A percentile compares a stretch with the other conserved stretches of the same genome.
These are phyloP conservation scores for Scheffersomyces stambukii DNA, from an alignment of 1,139 yeast genomes.

Conservation along the genomic window DNA sequence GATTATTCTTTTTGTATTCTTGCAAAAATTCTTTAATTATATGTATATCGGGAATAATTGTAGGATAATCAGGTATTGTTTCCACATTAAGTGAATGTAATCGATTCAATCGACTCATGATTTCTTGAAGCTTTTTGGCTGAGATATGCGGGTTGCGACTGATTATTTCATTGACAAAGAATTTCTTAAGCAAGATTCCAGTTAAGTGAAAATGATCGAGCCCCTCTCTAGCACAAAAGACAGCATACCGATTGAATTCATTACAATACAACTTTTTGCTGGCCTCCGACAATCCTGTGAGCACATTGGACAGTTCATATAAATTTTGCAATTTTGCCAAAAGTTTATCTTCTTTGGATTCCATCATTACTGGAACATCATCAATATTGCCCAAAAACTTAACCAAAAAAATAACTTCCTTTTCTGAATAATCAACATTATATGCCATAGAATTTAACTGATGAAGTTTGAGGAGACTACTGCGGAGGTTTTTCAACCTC, in stretches of 20 bases:
- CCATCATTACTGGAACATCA: slow-evolving; percentile 1
- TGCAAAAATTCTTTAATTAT: slow-evolving; percentile 8
- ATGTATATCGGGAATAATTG: slow-evolving; percentile 7
- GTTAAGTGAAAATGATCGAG: slow-evolving; percentile 10
- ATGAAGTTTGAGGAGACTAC: slow-evolving; percentile 12
- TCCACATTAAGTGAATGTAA: slow-evolving; percentile 15
- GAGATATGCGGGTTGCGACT: slow-evolving; percentile 8
- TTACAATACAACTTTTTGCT: slow-evolving; percentile 10
- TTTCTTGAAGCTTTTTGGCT: slow-evolving; percentile 16
- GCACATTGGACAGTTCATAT: slow-evolving; percentile 8
- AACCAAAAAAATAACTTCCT: slow-evolving; percentile 58
- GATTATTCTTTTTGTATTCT: slow-evolving; percentile 7
- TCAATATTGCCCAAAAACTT: slow-evolving; percentile 7
- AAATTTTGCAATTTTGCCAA: slow-evolving; percentile 7
- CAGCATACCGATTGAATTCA: slow-evolving; percentile 13
- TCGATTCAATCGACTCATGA: slow-evolving; percentile 31
- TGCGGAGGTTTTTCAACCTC: slow-evolving; percentile 10
- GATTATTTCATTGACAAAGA: slow-evolving; percentile 8
- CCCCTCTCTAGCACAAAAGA: slow-evolving; percentile 9
- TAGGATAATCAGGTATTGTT: slow-evolving; percentile 4
- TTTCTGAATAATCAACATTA: slow-evolving; percentile 20
- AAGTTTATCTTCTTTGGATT: slow-evolving; percentile 4
- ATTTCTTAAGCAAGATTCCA: slow-evolving; percentile 8
- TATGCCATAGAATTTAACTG: slow-evolving; percentile 12
- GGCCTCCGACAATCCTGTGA: slow-evolving; percentile 9